Evolutionary conservation across 2,329 filamentous ascomycete species (phyloP), one percentile per base, ranked within the genome.

Genomic region (Ascosphaera pollenicola): DNA sequence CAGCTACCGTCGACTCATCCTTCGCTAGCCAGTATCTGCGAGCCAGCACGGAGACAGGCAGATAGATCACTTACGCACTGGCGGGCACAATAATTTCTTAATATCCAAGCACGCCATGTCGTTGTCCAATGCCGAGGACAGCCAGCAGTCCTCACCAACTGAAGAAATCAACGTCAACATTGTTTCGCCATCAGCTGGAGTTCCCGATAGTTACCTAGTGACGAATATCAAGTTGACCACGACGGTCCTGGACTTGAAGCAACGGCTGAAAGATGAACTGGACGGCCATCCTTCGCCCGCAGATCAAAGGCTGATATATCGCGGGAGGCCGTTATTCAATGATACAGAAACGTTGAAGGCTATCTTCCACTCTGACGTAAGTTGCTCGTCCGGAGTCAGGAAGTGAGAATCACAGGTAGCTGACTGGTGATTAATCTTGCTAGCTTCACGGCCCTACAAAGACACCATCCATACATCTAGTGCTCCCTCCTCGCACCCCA

Each of bases 291-390:
- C 66, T 24, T 39, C 53, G 7, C 57, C 63, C 1, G 51, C 58
- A 15, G 51, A 58, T 35, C 71, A 75, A 54, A 61, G 69, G 35
- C 51, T 76, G 42, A 72, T 75, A 16, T 73, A 72, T 46, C 56
- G 62, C 38, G 72, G 72, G 16, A 60, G 65, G 41, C 61, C 65
- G 19, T 58, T 75, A 5, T 49, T 60, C 5, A 59, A 66, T 44
- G 60, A 68, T 42, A 53, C 56, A 17, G 60, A 62, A 30, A 64
- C 59, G 0, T 51, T 76, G 40, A 53, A 54, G 21, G 56, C 61
- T 28, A 56, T 71, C 3, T 59, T 75, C 43, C 64, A 66, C 32
- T 24, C 10, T 24, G 21, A 24, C 5, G 21, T 24, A 24, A 19
- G 40, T 36, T 37, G 13, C 15, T n/a, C n/a, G n/a, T n/a, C n/a